Percentiles rank a stretch among this genome's conserved stretches.
Conservation (phyloP, 2,329 filamentous ascomycete genomes). For the Exophiala calicioides region DNA sequence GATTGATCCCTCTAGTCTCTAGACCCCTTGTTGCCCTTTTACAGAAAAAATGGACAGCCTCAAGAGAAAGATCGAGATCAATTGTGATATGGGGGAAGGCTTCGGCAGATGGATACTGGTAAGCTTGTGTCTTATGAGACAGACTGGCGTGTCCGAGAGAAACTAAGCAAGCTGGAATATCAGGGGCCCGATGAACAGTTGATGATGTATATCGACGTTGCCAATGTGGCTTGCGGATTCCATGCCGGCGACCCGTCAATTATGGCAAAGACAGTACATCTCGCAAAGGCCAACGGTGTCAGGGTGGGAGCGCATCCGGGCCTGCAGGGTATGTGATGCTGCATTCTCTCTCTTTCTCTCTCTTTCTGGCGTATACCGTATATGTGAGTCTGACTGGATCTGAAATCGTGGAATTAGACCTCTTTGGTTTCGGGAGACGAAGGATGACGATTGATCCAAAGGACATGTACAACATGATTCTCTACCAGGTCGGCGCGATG, state of each 20-base stretch:
- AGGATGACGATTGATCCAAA: constrained; percentile 59
- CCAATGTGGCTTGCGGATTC: constrained; percentile 63
- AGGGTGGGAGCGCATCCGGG: constrained; percentile 63
- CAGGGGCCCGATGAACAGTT: constrained; percentile 61
- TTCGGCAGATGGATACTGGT: constrained; percentile 39
- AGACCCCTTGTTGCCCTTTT: no score
- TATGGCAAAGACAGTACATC: constrained; percentile 60
- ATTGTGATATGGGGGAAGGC: constrained; percentile 49
- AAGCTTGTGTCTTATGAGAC: neutral
- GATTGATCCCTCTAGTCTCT: no score
- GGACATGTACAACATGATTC: constrained; percentile 57
- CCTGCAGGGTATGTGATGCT: constrained; percentile 46
- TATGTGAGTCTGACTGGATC: no score
- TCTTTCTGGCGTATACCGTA: no score
- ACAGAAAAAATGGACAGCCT: no score
- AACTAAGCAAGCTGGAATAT: constrained; percentile 34
- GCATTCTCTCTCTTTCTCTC: neutral
- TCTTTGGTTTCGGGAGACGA: constrained; percentile 65
- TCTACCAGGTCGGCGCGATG: constrained; percentile 65
- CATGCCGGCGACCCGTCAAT: constrained; percentile 63
- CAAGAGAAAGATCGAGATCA: no score
- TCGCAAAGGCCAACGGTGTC: constrained; percentile 59
- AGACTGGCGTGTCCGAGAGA: neutral
- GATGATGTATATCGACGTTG: constrained; percentile 60
- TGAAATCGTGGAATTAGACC: constrained; percentile 44